Evolutionary conservation across 164 flowering plant species (phyloP).

Genomic region (Magnolia changhungtana): DNA sequence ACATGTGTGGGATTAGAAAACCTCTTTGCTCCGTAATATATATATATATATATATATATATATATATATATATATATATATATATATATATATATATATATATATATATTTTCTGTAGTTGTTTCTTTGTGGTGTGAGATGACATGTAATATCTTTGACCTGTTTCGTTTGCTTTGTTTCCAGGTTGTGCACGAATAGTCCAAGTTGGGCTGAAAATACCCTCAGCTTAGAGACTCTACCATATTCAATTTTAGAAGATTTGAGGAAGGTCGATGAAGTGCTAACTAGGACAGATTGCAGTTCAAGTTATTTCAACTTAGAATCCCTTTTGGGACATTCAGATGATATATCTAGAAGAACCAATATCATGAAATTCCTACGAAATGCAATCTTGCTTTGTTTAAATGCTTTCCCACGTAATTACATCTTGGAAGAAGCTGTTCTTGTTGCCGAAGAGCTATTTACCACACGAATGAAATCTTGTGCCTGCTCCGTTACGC

Average conservation of each 20-base stretch:
- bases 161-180: not conserved
- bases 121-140: not conserved
- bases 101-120: not conserved
- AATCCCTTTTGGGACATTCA: slow-evolving; percentile 33
- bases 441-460: slow-evolving; percentile 76
- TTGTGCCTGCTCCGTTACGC: slow-evolving; percentile 35
- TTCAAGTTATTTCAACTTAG: slow-evolving; percentile 29
- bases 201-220: slow-evolving; percentile 64
- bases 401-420: slow-evolving; percentile 75
- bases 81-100: not conserved
- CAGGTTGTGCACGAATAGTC: slow-evolving; percentile 75
- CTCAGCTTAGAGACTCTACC: slow-evolving; percentile 57
- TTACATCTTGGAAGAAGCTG: slow-evolving; percentile 71
- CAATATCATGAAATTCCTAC: slow-evolving; percentile 74
- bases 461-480: slow-evolving; percentile 45
- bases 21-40: not conserved
- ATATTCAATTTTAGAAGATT: slow-evolving; percentile 36
- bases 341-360: slow-evolving; percentile 36
- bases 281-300: slow-evolving; percentile 13
- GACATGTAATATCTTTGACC: not conserved
- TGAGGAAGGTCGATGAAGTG: slow-evolving; percentile 43
- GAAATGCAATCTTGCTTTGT: slow-evolving; percentile 70
- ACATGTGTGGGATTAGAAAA: not conserved
- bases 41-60: too few relatives aligned
- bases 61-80: too few relatives aligned